Percentiles rank a stretch among this genome's conserved stretches.
Evolutionary conservation across 768 basidiomycete species (phyloP).

Genomic region (Lentinula boryana): DNA sequence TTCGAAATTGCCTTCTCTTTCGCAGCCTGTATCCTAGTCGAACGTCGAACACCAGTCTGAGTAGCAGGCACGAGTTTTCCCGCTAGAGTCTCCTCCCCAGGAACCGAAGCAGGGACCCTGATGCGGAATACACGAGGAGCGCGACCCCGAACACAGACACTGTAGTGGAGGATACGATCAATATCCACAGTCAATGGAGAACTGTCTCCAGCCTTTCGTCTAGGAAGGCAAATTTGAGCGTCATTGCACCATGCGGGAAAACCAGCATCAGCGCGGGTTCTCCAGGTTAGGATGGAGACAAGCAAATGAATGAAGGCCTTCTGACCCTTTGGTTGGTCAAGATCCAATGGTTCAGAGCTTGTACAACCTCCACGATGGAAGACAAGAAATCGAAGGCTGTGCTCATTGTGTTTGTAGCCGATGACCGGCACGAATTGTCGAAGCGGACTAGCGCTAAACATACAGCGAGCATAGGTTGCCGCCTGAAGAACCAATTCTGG

Average conservation of each 20-base stretch:
- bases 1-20: neutral
- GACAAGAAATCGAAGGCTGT: neutral
- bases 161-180: neutral
- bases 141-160: neutral
- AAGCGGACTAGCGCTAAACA: neutral
- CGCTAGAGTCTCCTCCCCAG: neutral
- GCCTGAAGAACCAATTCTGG: neutral
- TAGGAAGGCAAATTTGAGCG: neutral
- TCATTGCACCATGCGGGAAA: slow-evolving; percentile 7
- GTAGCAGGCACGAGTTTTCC: neutral
- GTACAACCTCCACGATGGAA: neutral
- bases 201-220: neutral
- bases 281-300: slow-evolving; percentile 10
- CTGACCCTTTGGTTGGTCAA: neutral
- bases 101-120: neutral
- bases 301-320: neutral
- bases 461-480: neutral
- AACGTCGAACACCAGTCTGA: too few species aligned
- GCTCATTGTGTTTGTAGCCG: neutral
- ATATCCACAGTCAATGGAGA: neutral
- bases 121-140: neutral
- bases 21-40: neutral
- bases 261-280: slow-evolving; percentile 6
- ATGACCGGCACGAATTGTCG: neutral
- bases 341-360: neutral